These are phyloP conservation scores for Phytophthora brassicae DNA, from an alignment of 352 stramenopile genomes.

Conservation along the genomic window DNA sequence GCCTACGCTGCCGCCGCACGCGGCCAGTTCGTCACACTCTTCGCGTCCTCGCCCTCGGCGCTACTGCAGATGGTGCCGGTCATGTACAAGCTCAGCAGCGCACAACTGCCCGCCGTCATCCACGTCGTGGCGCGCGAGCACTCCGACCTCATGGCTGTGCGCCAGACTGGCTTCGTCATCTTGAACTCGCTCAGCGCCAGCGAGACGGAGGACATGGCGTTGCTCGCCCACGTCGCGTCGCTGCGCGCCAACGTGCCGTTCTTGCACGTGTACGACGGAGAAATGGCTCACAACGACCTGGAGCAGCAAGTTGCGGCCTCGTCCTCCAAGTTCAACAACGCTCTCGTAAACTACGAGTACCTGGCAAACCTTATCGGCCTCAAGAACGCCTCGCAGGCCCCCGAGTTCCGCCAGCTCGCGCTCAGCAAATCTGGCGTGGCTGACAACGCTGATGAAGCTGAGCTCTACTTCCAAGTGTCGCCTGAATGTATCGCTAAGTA, in stretches of 20 bases:
- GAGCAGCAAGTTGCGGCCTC: constrained; percentile 44
- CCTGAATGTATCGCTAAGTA: constrained; percentile 87
- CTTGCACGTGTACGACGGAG: constrained; percentile 93
- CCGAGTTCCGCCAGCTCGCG: constrained; percentile 68
- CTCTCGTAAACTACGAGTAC: constrained; percentile 69
- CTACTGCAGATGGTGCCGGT: constrained; percentile 93
- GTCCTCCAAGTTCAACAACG: constrained; percentile 61
- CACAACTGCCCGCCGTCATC: constrained; percentile 82
- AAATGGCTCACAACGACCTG: constrained; percentile 88
- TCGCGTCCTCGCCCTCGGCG: constrained; percentile 82
- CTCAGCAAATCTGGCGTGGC: constrained; percentile 48
- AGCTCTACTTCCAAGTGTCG: constrained; percentile 93
- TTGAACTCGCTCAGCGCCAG: constrained; percentile 84
- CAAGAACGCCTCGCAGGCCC: constrained; percentile 39
- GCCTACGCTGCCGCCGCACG: constrained; percentile 61
- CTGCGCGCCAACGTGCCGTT: constrained; percentile 90
- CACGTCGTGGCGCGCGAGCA: constrained; percentile 92
- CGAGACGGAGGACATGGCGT: constrained; percentile 92
- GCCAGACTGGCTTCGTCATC: constrained; percentile 90
- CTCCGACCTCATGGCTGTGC: constrained; percentile 91
- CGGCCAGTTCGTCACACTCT: constrained; percentile 90
- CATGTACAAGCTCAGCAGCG: constrained; percentile 93
- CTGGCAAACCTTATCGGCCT: constrained; percentile 71
- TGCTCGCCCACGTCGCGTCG: constrained; percentile 90
- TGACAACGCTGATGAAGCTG: constrained; percentile 64